Evolutionary conservation across 129 eudicot species (phyloP).

Genomic region (Arctium lappa): DNA sequence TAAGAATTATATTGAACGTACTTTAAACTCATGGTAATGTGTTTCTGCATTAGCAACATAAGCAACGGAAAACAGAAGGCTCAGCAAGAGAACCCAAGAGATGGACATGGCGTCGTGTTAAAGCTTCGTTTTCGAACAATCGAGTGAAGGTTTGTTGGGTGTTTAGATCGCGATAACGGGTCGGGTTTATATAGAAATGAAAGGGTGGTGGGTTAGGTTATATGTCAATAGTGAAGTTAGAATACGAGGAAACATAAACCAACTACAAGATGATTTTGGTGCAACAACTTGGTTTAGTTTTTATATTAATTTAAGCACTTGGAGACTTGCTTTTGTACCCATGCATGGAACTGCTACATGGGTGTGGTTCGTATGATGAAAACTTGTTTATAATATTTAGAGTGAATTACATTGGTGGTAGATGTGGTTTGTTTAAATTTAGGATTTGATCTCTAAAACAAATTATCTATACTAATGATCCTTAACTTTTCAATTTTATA

Average conservation of each 20-base stretch:
- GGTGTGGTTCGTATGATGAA: no score
- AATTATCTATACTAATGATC: no score
- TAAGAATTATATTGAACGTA: conserved; percentile 9
- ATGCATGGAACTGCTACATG: background rate
- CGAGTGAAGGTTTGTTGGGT: conserved; percentile 19
- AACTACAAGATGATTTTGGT: conserved; percentile 24
- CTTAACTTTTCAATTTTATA: no score
- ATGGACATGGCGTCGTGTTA: conserved; percentile 4
- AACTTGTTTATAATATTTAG: no score
- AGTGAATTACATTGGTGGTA: no score
- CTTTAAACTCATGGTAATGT: conserved; percentile 55
- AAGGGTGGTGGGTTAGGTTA: conserved; percentile 24
- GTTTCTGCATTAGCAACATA: conserved; percentile 33
- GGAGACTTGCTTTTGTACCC: conserved; percentile 16
- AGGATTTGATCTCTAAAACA: no score
- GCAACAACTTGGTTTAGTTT: conserved; percentile 29
- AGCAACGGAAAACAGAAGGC: conserved; percentile 34
- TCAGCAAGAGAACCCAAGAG: conserved; percentile 19
- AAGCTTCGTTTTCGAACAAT: background rate
- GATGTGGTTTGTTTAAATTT: no score
- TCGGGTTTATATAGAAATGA: conserved; percentile 22
- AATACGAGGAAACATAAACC: conserved; percentile 17
- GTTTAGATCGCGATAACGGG: conserved; percentile 1
- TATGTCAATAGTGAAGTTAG: conserved; percentile 40
- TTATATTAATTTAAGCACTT: conserved; percentile 5